These are phyloP conservation scores for Botrytis fragariae DNA, from an alignment of 2,329 filamentous ascomycete species.

Conservation along the genomic window DNA sequence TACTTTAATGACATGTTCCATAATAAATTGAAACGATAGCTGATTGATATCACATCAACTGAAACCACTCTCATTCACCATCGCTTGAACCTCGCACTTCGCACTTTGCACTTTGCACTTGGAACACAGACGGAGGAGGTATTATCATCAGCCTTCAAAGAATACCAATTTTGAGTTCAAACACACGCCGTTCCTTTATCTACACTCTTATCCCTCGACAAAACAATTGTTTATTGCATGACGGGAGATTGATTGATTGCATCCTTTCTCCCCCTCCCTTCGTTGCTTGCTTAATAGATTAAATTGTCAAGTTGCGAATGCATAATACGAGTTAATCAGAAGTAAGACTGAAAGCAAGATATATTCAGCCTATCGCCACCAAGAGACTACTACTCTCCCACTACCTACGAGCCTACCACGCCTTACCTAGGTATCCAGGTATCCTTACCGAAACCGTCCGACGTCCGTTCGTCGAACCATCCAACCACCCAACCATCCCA, in stretches of 20 bases:
- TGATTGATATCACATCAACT: conserved; percentile 15
- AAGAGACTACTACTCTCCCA: too few species aligned
- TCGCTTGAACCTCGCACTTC: too few species aligned
- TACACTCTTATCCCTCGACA: not conserved
- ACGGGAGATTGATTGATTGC: not conserved
- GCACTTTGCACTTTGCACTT: too few species aligned
- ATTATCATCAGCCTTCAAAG: not conserved
- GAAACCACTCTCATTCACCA: not conserved
- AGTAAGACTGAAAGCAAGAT: not conserved
- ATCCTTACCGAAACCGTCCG: not conserved
- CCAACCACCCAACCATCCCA: not conserved
- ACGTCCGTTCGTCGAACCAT: conserved; percentile 5
- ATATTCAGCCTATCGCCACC: not conserved
- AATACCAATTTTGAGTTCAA: not conserved
- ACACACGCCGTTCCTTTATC: not conserved
- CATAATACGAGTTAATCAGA: not conserved
- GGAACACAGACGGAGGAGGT: not conserved
- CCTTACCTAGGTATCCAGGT: not conserved
- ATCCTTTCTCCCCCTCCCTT: not conserved
- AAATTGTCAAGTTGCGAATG: not conserved
- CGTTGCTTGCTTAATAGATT: not conserved
- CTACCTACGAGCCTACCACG: too few species aligned
- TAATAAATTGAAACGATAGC: conserved; percentile 13
- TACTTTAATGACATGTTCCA: not conserved
- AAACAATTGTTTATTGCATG: not conserved